Conservation (phyloP, 148 eudicot species). For the Vaccinium macrocarpon region DNA sequence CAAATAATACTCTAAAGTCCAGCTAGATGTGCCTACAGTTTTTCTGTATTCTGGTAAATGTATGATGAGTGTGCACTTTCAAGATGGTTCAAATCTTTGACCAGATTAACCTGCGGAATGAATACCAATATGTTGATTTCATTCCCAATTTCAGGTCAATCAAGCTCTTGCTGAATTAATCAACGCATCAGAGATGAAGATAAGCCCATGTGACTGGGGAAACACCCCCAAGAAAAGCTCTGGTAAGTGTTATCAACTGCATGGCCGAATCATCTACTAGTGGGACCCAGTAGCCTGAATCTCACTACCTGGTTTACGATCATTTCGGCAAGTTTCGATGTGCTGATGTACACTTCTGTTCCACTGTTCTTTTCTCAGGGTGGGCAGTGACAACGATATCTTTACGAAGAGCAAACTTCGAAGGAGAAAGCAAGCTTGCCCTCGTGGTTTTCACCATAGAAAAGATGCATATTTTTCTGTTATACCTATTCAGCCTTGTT, state of each 20-base stretch:
- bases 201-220: constrained; percentile 70
- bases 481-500: constrained; percentile 63
- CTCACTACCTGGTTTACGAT: neutral
- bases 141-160: constrained; percentile 58
- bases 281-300: neutral
- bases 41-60: neutral
- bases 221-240: constrained; percentile 54
- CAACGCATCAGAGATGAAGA: constrained; percentile 61
- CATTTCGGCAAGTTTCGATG: neutral
- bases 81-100: neutral
- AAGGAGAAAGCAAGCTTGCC: constrained; percentile 36
- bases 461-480: constrained; percentile 39
- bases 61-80: neutral
- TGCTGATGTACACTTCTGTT: constrained; percentile 4
- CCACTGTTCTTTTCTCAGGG: constrained; percentile 38
- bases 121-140: neutral
- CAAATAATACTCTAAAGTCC: neutral
- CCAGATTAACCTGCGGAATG: neutral
- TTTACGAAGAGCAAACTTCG: constrained; percentile 30
- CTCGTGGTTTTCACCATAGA: constrained; percentile 31
- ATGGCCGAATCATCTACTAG: neutral
- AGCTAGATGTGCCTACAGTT: neutral
- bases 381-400: constrained; percentile 35
- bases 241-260: constrained; percentile 40
- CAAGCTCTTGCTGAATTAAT: constrained; percentile 72